These are phyloP conservation scores for Neurospora sp. DNA, from an alignment of 495 filamentous ascomycete genomes.

Conservation along the genomic window DNA sequence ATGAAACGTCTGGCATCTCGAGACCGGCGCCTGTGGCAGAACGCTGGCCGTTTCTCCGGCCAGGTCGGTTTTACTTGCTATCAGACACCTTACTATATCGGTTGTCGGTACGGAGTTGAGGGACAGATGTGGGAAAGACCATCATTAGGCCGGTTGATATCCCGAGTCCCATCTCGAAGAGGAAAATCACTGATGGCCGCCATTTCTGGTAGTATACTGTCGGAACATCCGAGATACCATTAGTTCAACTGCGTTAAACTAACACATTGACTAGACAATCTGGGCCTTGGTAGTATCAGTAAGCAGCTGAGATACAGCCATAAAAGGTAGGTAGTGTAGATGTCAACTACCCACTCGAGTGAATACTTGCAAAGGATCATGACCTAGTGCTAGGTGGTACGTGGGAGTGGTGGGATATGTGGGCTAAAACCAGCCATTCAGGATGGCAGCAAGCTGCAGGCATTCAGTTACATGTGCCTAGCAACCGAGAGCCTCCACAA, in stretches of 20 bases:
- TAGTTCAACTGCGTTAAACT: background rate
- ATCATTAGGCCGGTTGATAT: background rate
- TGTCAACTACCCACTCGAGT: background rate
- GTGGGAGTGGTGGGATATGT: background rate
- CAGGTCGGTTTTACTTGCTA: background rate
- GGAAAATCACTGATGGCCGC: background rate
- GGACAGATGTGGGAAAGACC: background rate
- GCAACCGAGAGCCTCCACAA: background rate
- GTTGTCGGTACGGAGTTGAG: background rate
- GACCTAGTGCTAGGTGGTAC: background rate
- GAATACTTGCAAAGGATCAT: background rate
- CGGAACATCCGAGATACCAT: background rate
- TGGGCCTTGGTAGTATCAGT: background rate
- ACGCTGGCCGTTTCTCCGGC: background rate
- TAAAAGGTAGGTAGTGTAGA: background rate
- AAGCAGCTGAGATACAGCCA: background rate
- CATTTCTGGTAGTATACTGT: background rate
- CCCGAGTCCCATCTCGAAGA: background rate
- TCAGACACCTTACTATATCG: background rate
- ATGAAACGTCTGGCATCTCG: background rate
- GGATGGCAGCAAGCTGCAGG: background rate
- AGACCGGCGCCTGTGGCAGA: background rate
- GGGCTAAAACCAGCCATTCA: background rate
- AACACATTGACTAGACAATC: background rate
- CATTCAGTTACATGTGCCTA: background rate